These are phyloP conservation scores for Neoboletus magnificus DNA, from an alignment of 768 basidiomycete species.

Conservation along the genomic window DNA sequence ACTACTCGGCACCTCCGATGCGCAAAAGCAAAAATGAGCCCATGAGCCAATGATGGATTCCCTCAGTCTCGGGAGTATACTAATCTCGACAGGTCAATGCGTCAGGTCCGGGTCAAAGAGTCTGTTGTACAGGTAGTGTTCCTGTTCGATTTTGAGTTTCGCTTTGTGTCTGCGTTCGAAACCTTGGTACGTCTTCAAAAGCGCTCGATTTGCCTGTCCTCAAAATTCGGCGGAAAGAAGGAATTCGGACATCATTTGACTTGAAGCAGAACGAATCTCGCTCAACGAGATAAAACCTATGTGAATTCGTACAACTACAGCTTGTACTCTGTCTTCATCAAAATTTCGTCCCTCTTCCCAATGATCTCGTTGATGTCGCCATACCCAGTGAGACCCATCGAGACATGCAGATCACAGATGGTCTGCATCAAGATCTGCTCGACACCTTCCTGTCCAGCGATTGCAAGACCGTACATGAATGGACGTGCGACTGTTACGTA, in stretches of 20 bases:
- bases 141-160: background rate
- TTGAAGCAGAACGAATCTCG: background rate
- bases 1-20: too few relatives aligned
- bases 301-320: slow-evolving; percentile 3
- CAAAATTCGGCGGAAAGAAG: too few relatives aligned
- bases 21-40: too few relatives aligned
- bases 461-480: slow-evolving; percentile 67
- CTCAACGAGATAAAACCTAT: background rate
- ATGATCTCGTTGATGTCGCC: slow-evolving; percentile 57
- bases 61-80: too few relatives aligned
- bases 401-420: slow-evolving; percentile 65
- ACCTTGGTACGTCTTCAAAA: too few relatives aligned
- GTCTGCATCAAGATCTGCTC: slow-evolving; percentile 69
- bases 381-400: slow-evolving; percentile 62
- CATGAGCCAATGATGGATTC: too few relatives aligned
- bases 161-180: background rate
- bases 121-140: too few relatives aligned
- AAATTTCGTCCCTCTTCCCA: slow-evolving; percentile 42
- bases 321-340: slow-evolving; percentile 20
- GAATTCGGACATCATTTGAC: background rate
- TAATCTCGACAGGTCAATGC: too few relatives aligned
- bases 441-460: slow-evolving; percentile 70
- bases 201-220: too few relatives aligned
- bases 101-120: too few relatives aligned
- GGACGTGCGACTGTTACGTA: slow-evolving; percentile 61